These are phyloP conservation scores for Apostasia shenzhenica DNA, from an alignment of 106 monocot genomes.

Conservation along the genomic window DNA sequence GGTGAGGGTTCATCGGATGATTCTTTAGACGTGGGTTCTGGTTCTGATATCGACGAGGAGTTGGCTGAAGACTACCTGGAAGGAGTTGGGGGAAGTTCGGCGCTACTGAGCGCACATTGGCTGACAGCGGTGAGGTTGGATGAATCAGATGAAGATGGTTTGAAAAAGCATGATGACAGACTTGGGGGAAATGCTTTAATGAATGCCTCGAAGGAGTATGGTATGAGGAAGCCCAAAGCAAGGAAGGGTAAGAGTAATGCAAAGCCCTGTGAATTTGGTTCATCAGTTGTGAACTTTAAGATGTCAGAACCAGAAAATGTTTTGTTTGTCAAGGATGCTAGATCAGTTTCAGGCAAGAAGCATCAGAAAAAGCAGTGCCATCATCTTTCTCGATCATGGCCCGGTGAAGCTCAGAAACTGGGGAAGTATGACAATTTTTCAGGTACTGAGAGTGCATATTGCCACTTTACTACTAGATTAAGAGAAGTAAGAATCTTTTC, in stretches of 20 bases:
- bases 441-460: constrained; percentile 27
- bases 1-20: constrained; percentile 12
- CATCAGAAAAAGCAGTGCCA: constrained; percentile 21
- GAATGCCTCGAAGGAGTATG: constrained; percentile 68
- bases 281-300: constrained; percentile 14
- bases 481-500: too few species aligned
- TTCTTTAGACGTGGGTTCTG: constrained; percentile 21
- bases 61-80: constrained; percentile 72
- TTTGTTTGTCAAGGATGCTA: constrained; percentile 42
- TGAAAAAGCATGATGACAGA: constrained; percentile 18
- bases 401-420: constrained; percentile 37
- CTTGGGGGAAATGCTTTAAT: constrained; percentile 47
- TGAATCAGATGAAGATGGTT: constrained; percentile 17
- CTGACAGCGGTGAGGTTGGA: constrained; percentile 26
- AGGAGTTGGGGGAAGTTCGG: constrained; percentile 63
- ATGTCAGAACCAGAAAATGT: constrained; percentile 29
- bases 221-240: constrained; percentile 45
- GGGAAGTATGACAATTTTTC: constrained; percentile 33
- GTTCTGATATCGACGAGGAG: constrained; percentile 64
- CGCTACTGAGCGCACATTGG: constrained; percentile 42
- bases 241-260: constrained; percentile 22
- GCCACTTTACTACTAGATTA: too few species aligned
- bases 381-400: constrained; percentile 76
- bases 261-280: not conserved
- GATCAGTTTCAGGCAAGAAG: constrained; percentile 25